Evolutionary conservation across 2,329 filamentous ascomycete genomes (phyloP), one percentile per base, ranked within the genome.

Genomic region (Colletotrichum salicis): DNA sequence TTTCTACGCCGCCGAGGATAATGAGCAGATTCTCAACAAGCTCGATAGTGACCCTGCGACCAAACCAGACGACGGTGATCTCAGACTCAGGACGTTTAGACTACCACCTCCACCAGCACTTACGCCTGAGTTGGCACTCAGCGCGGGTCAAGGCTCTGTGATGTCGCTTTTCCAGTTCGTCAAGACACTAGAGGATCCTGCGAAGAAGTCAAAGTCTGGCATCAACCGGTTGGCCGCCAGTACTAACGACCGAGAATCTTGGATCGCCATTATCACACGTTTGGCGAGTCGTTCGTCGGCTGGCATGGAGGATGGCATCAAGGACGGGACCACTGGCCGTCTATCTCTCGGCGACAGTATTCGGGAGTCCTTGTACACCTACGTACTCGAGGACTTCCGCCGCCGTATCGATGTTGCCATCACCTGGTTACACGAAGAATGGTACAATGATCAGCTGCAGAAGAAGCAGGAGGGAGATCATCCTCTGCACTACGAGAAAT

Each of bases 381-480:
- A 97, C 80, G 89, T 98, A 59, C 89, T 98, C 74, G 94, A 97
- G 74, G 96, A 98, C 79, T 99, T 97, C 83, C 91, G 96, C 66
- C 91, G 89, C 73, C 92, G 96, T 55, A 95, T 98, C 74, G 95
- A 97, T 76, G 89, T 96, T 27, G 96, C 95, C 1, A 94, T 98
- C 63, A 92, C 92, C 8, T 99, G 96, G 96, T 87, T 99, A 19
- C 97, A 93, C 76, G 96, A 99, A 81, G 96, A 99, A 82, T 99
- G 96, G 96, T 98, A 97, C 82, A 97, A 95, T 77, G 96, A 98
- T 80, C 91, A 82, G 80, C 82, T 84, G 74, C 83, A 80, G 72
- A 84, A 78, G 69, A 85, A 81, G 65, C 78, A 79, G n/a, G 81
- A 80, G 41, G 79, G 80, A 12, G 84, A 87, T 52, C 86, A 87